A percentile compares a stretch with the other conserved stretches of the same genome.
Evolutionary conservation across 148 eudicot species (phyloP).

Genomic region (Heliosperma pusillum): DNA sequence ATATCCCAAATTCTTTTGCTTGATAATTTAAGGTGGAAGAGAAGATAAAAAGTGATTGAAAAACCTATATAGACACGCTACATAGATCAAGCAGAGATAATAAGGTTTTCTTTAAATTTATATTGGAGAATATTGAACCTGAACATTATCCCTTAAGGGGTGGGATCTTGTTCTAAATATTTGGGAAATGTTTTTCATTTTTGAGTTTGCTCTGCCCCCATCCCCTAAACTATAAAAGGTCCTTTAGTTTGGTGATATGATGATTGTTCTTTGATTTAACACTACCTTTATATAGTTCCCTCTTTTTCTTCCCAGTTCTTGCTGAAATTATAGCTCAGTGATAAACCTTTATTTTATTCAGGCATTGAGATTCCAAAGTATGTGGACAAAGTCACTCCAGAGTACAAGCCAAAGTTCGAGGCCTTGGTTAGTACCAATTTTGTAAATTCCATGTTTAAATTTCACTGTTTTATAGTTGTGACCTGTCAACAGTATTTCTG

Average conservation of each 20-base stretch:
- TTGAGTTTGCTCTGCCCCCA: not conserved
- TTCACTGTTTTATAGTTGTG: too few relatives aligned
- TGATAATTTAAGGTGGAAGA: not conserved
- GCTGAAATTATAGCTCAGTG: not conserved
- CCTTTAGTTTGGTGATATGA: not conserved
- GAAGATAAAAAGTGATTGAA: not conserved
- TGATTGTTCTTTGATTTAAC: not conserved
- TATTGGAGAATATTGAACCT: not conserved
- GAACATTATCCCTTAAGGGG: not conserved
- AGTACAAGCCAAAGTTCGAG: constrained; percentile 89
- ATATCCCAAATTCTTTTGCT: not conserved
- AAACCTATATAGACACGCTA: not conserved
- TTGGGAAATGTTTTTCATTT: not conserved
- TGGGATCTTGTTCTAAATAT: not conserved
- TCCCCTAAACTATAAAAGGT: too few relatives aligned
- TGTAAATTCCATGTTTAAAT: too few relatives aligned
- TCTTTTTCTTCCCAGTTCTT: not conserved
- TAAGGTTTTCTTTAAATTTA: not conserved
- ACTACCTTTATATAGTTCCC: not conserved
- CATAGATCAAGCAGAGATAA: not conserved
- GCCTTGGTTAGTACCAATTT: constrained; percentile 54
- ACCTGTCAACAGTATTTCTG: too few relatives aligned
- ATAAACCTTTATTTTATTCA: constrained; percentile 24
- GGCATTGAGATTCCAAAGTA: constrained; percentile 86
- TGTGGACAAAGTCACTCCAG: constrained; percentile 83